Percentiles rank a stretch among this genome's conserved stretches.
These are phyloP conservation scores for Backusella parvicylindrica DNA, from an alignment of 192 early-diverging fungal species.

Conservation along the genomic window DNA sequence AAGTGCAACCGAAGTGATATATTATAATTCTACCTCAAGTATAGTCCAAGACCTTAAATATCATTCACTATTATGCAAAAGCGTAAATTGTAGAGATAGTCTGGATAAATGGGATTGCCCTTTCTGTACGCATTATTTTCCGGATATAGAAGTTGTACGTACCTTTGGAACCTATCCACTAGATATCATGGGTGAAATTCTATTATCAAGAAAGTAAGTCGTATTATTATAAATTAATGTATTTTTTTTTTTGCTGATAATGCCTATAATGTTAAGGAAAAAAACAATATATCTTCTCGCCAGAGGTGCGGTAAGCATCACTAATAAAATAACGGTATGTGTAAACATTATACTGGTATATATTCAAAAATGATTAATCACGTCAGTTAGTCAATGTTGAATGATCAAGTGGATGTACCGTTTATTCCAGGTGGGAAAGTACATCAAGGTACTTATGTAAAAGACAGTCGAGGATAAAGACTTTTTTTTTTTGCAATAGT, in stretches of 20 bases:
- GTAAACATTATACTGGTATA: neutral
- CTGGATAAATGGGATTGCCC: constrained; percentile 1
- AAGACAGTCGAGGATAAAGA: neutral
- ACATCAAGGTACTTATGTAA: neutral
- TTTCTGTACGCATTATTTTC: neutral
- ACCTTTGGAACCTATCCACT: neutral
- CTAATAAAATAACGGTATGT: constrained; percentile 3
- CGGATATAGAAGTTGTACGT: neutral
- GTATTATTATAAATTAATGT: neutral
- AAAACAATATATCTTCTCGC: neutral
- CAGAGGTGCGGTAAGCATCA: neutral
- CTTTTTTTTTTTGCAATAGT: no score
- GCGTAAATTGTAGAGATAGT: neutral
- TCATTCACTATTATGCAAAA: neutral
- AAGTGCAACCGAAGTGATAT: neutral
- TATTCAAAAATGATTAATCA: neutral
- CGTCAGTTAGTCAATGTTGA: neutral
- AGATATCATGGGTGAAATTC: neutral
- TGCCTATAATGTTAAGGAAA: neutral
- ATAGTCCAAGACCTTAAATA: neutral
- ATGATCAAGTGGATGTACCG: neutral
- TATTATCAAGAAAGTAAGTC: neutral
- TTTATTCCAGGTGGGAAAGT: neutral
- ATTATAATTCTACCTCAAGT: neutral
- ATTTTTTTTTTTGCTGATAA: neutral